phyloP scores from a whole-genome alignment of 2,329 filamentous ascomycete genomes.

The Cytospora paraplurivora region DNA sequence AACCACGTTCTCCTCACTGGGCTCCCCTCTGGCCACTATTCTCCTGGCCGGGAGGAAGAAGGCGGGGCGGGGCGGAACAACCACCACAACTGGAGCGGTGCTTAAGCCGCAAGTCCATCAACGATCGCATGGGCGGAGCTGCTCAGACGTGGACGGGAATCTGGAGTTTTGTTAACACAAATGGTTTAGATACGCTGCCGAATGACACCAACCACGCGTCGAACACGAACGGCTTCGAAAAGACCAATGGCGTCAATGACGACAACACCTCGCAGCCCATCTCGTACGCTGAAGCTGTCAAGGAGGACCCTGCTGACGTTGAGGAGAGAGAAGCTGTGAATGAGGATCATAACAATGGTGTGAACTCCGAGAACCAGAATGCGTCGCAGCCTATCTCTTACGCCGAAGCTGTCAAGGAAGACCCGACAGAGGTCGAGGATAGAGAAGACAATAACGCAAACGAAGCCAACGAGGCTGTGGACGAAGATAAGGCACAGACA shows the following conservation, averaged over 20 bases:
- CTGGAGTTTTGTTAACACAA: constrained; percentile 25
- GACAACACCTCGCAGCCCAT: neutral
- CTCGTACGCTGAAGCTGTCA: constrained; percentile 24
- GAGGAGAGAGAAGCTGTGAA: constrained; percentile 12
- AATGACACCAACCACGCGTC: neutral
- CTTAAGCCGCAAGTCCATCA: constrained; percentile 21
- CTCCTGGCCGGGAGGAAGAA: constrained; percentile 6
- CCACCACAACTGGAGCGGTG: constrained; percentile 14
- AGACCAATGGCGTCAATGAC: neutral
- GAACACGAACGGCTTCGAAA: neutral
- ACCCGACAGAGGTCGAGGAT: constrained; percentile 14
- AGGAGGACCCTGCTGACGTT: constrained; percentile 19
- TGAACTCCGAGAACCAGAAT: neutral
- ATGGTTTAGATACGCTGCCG: constrained; percentile 22
- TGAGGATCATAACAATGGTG: neutral
- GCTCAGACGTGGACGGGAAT: neutral
- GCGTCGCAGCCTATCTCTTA: constrained; percentile 21
- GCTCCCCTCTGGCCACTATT: constrained; percentile 4
- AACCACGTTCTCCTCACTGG: constrained; percentile 22
- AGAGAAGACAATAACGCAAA: constrained; percentile 1
- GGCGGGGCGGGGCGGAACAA: neutral
- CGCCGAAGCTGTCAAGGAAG: constrained; percentile 27
- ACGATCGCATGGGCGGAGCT: constrained; percentile 13
- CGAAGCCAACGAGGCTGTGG: neutral
- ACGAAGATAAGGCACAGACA: neutral